A percentile compares a stretch with the other conserved stretches of the same genome.
Evolutionary conservation across 1,284 basidiomycete genomes (phyloP).

Genomic region (Ceratobasidium sp.): DNA sequence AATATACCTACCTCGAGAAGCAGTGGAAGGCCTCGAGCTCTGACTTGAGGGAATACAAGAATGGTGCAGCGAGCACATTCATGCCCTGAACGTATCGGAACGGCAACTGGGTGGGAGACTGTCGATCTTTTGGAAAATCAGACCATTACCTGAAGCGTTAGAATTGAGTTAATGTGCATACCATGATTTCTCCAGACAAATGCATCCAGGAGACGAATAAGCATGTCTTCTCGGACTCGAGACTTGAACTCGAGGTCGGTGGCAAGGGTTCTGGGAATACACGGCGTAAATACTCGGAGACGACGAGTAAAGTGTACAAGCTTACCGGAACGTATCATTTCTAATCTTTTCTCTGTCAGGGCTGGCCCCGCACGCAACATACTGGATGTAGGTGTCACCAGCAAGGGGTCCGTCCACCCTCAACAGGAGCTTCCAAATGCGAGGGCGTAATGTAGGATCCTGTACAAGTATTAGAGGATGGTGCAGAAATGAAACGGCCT

Average conservation of each 20-base stretch:
- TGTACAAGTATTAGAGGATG: conserved; percentile 46
- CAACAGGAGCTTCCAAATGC: conserved; percentile 92
- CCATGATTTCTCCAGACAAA: conserved; percentile 95
- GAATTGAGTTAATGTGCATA: conserved; percentile 47
- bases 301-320: neutral
- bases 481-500: conserved; percentile 38
- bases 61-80: conserved; percentile 98
- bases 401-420: conserved; percentile 74
- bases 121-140: conserved; percentile 59
- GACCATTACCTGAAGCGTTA: neutral
- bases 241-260: conserved; percentile 96
- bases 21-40: conserved; percentile 97
- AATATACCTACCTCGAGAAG: conserved; percentile 62
- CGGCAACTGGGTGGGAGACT: conserved; percentile 68
- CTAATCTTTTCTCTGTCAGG: conserved; percentile 88
- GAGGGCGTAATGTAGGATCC: conserved; percentile 76
- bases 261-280: conserved; percentile 76
- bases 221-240: conserved; percentile 92
- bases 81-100: conserved; percentile 98
- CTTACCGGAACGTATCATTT: conserved; percentile 78
- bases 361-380: conserved; percentile 83
- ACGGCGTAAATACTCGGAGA: neutral
- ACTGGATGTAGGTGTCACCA: conserved; percentile 77
- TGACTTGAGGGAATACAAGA: conserved; percentile 93
- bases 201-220: conserved; percentile 92